Evolutionary conservation across 768 basidiomycete genomes (phyloP), one percentile per base, ranked within the genome.

Genomic region (Tephrocybe rancida): DNA sequence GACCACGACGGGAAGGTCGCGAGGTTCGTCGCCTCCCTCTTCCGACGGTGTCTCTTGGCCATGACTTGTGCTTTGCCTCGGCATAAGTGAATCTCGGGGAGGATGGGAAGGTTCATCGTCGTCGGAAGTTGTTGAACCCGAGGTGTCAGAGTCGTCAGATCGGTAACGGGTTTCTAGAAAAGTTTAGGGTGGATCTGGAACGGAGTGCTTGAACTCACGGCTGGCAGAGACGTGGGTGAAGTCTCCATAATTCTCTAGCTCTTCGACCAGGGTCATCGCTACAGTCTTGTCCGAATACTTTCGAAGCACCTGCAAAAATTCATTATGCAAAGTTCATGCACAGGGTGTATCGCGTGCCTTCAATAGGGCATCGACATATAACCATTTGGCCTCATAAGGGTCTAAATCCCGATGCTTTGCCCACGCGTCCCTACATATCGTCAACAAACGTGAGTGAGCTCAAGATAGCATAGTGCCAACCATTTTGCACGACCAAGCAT

Each of bases 401-500:
- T 87, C 84, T 35, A 95, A 66, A 58, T 94, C 92, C 60, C 86
- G 88, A 66, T 95, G 92, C 67, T 95, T 96, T 43, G 89, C 87
- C 95, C 95, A 98, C 39, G 91, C 91, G 73, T 95, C 94, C 92
- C 93, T 95, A 48, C 22, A 19, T 16, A 22, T 52, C 32, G 35
- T 61, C 29, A 62, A 50, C 30, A 24, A 24, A 46, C 44, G 52
- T 21, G 29, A 27, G 43, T 27, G 16, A 22, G 19, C 19, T 43
- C 11, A 35, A 30, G 32, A 48, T 24, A 43, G 22, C 32, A 56
- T 44, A 13, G 48, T n/a, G 60, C 79, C 22, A 58, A 92, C 95
- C 95, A 97, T 75, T 98, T 98, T 19, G 95, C 94, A 60, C 94
- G 78, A 37, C 91, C 92, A 6, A 97, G 74, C 84, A 96, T 87